Evolutionary conservation across 192 early-diverging fungal species (phyloP).

Genomic region (Backusella psychrophila): DNA sequence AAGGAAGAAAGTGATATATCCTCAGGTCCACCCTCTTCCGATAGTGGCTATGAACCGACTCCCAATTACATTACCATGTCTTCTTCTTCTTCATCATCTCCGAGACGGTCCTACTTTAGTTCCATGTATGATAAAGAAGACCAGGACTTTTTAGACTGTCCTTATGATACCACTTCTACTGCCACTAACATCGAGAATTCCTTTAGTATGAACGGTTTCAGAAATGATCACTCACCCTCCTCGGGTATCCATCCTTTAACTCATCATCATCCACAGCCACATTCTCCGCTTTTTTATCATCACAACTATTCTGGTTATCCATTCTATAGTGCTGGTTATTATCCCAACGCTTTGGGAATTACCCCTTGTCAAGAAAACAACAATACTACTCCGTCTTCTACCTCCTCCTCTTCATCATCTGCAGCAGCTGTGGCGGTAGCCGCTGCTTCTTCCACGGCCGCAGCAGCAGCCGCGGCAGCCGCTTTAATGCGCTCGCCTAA

Average conservation of each 20-base stretch:
- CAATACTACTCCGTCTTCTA: not conserved
- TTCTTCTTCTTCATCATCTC: not conserved
- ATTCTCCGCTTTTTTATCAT: conserved; percentile 11
- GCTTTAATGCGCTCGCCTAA: conserved; percentile 12
- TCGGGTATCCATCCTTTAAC: conserved; percentile 4
- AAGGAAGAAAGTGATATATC: conserved; percentile 21
- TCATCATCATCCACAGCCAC: conserved; percentile 12
- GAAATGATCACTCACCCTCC: not conserved
- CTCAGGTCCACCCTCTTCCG: conserved; percentile 16
- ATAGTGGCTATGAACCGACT: conserved; percentile 21
- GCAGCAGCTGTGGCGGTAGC: conserved; percentile 2
- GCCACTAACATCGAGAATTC: not conserved
- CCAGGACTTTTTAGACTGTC: not conserved
- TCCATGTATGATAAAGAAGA: conserved; percentile 20
- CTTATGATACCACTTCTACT: not conserved
- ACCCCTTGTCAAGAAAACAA: conserved; percentile 16
- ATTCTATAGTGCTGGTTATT: conserved; percentile 11
- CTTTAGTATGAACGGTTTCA: not conserved
- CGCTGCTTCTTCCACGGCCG: not conserved
- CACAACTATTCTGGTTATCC: conserved; percentile 11
- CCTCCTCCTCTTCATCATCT: not conserved
- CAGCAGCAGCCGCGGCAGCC: not conserved
- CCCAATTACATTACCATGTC: conserved; percentile 16
- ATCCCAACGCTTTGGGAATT: conserved; percentile 14
- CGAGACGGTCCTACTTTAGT: conserved; percentile 12